These are phyloP conservation scores for Magnusiomyces clavatus DNA, from an alignment of 1,139 yeast species.

Conservation along the genomic window DNA sequence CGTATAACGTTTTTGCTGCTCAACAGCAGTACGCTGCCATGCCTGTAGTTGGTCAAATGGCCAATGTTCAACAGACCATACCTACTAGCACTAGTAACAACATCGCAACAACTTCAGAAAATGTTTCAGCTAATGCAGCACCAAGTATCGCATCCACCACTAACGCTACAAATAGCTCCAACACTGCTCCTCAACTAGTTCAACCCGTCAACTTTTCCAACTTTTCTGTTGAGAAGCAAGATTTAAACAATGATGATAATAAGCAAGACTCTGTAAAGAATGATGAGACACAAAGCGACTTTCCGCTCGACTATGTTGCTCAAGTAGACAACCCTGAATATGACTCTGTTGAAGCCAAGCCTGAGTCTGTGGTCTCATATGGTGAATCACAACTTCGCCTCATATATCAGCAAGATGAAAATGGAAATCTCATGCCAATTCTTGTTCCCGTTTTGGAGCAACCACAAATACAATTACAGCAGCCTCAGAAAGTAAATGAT, in stretches of 20 bases:
- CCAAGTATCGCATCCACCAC: conserved; percentile 3
- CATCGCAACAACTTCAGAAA: not conserved
- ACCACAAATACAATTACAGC: not conserved
- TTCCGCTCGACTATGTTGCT: conserved; percentile 26
- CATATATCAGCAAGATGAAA: conserved; percentile 12
- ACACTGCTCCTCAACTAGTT: not conserved
- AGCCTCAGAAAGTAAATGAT: not conserved
- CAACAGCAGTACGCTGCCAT: not conserved
- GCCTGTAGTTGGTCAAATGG: too few species aligned
- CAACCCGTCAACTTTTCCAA: not conserved
- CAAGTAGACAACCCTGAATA: conserved; percentile 8
- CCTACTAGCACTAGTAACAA: not conserved
- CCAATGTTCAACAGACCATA: not conserved
- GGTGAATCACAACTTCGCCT: conserved; percentile 12
- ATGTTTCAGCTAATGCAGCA: conserved; percentile 5
- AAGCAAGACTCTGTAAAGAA: conserved; percentile 9
- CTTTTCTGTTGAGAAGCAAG: too few species aligned
- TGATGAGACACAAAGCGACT: conserved; percentile 23
- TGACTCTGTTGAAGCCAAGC: not conserved
- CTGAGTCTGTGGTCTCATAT: conserved; percentile 7
- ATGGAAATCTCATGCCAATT: conserved; percentile 8
- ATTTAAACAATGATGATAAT: too few species aligned
- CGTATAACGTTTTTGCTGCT: too few species aligned
- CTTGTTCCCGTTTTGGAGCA: conserved; percentile 6
- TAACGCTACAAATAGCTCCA: not conserved